Evolutionary conservation across 345 rosid genomes (phyloP).

Genomic region (Schrenkiella parvula): DNA sequence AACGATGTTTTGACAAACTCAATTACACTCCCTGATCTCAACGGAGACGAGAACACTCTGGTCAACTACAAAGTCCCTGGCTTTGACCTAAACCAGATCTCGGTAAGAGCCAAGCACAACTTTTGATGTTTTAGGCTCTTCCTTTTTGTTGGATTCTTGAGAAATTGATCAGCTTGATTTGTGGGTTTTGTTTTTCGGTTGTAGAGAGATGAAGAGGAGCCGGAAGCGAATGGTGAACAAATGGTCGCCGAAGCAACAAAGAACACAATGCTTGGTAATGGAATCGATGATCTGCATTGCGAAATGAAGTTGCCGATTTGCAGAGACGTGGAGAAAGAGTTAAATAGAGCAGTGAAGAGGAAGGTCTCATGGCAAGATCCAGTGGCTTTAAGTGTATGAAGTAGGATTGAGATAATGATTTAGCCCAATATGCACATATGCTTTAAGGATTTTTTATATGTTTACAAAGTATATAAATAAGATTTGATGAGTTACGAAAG

Average conservation of each 20-base stretch:
- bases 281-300: constrained; percentile 43
- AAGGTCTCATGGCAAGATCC: constrained; percentile 97
- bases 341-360: constrained; percentile 64
- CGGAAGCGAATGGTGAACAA: constrained; percentile 36
- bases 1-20: constrained; percentile 23
- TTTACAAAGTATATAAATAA: not conserved
- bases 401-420: constrained; percentile 17
- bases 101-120: constrained; percentile 46
- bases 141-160: not conserved
- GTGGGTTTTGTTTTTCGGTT: constrained; percentile 18
- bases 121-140: not conserved
- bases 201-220: constrained; percentile 82
- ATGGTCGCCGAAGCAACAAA: constrained; percentile 41
- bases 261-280: constrained; percentile 36
- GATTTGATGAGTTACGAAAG: not conserved
- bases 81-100: constrained; percentile 85
- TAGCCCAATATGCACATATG: constrained; percentile 23
- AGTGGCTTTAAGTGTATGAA: constrained; percentile 61
- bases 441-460: not conserved
- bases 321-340: constrained; percentile 54
- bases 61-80: constrained; percentile 33
- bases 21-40: constrained; percentile 34
- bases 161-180: not conserved
- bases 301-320: constrained; percentile 52
- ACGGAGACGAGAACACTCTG: constrained; percentile 41